These are phyloP conservation scores for Fusarium luffae DNA, from an alignment of 2,329 filamentous ascomycete genomes.

Conservation along the genomic window DNA sequence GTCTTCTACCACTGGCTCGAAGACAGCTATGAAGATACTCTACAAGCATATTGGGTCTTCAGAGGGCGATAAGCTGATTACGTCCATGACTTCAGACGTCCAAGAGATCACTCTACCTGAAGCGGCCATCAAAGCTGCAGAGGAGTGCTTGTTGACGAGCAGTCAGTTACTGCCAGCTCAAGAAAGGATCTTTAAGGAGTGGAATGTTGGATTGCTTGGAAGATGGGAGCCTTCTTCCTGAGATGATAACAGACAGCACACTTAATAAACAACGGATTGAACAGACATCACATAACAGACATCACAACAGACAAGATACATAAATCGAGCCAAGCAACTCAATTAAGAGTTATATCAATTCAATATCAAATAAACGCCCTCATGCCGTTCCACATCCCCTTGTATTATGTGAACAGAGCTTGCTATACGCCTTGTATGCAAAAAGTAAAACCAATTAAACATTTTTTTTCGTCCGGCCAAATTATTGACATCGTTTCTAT, in stretches of 20 bases:
- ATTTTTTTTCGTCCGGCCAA: constrained; percentile 36
- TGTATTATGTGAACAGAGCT: constrained; percentile 3
- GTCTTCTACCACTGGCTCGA: constrained; percentile 47
- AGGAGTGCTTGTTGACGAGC: constrained; percentile 58
- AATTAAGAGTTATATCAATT: not conserved
- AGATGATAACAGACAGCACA: not conserved
- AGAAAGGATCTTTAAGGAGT: constrained; percentile 71
- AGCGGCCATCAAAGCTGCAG: constrained; percentile 60
- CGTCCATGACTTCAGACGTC: constrained; percentile 64
- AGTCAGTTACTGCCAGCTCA: constrained; percentile 63
- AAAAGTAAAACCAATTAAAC: constrained; percentile 40
- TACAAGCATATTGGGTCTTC: constrained; percentile 57
- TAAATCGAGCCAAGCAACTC: not conserved
- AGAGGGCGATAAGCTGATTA: constrained; percentile 61
- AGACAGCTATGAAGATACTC: constrained; percentile 63
- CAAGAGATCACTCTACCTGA: constrained; percentile 68
- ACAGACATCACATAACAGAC: not conserved
- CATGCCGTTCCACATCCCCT: constrained; percentile 2
- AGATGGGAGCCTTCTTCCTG: constrained; percentile 45
- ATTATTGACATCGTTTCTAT: constrained; percentile 44
- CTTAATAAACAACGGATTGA: not conserved
- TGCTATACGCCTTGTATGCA: constrained; percentile 14
- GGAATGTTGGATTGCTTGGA: constrained; percentile 73
- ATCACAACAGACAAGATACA: not conserved
- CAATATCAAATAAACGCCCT: constrained; percentile 16